A percentile compares a stretch with the other conserved stretches of the same genome.
Evolutionary conservation across 2,329 filamentous ascomycete genomes (phyloP).

Genomic region (Verticillium nonalfalfae): DNA sequence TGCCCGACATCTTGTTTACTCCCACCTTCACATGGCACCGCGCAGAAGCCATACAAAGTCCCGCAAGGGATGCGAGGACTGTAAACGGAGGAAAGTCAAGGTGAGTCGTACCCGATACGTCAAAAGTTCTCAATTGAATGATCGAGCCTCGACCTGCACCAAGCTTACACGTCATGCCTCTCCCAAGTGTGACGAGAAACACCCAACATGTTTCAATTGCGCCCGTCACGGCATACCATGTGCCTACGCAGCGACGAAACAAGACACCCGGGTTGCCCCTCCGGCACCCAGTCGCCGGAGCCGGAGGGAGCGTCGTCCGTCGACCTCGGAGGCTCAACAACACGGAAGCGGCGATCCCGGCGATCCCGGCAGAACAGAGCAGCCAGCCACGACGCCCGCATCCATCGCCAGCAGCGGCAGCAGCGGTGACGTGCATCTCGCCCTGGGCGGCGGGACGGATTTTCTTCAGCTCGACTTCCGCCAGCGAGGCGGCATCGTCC

Average conservation of each 20-base stretch:
- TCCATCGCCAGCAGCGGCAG: neutral
- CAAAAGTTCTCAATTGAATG: too few relatives aligned
- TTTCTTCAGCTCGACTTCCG: neutral
- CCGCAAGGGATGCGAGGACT: neutral
- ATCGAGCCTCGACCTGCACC: too few relatives aligned
- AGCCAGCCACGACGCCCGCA: neutral
- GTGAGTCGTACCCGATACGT: neutral
- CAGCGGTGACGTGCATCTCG: neutral
- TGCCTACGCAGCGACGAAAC: slow-evolving; percentile 12
- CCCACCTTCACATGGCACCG: neutral
- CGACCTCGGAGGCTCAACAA: neutral
- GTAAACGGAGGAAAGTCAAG: slow-evolving; percentile 1
- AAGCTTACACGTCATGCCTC: too few relatives aligned
- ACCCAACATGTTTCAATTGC: slow-evolving; percentile 23
- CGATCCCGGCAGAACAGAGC: neutral
- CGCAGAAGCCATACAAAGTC: slow-evolving; percentile 1
- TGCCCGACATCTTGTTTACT: neutral
- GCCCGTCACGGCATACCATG: slow-evolving; percentile 18
- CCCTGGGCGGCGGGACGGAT: neutral
- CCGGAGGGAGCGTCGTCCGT: too few relatives aligned
- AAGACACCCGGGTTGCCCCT: neutral
- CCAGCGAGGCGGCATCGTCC: neutral
- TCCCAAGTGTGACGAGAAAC: slow-evolving; percentile 16
- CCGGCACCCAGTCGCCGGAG: neutral
- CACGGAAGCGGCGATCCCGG: neutral